Conservation (phyloP, 306 rosid genomes). For the Pterocarpus santalinus region DNA sequence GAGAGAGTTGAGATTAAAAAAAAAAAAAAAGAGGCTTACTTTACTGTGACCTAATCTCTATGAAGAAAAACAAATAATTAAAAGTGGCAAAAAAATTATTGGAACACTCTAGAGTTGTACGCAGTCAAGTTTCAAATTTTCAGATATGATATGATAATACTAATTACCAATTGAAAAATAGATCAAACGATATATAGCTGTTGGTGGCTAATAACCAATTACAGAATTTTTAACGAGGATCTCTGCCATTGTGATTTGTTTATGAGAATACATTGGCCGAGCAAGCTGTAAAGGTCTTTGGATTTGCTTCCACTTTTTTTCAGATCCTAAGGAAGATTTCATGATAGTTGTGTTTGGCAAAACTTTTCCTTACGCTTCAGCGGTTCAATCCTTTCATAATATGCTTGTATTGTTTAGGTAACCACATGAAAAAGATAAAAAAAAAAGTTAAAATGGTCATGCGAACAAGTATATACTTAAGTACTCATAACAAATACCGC, state of each 20-base stretch:
- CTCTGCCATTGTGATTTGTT: background rate
- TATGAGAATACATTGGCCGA: background rate
- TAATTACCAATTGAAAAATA: background rate
- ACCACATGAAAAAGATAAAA: background rate
- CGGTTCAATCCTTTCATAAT: background rate
- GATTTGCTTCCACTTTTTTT: background rate
- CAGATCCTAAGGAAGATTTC: slow-evolving; percentile 1
- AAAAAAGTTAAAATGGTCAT: too few species aligned
- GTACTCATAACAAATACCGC: background rate
- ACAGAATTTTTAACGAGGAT: slow-evolving; percentile 6
- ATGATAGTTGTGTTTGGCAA: background rate
- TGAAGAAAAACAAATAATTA: background rate
- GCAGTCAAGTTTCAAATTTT: background rate
- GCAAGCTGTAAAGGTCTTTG: slow-evolving; percentile 42
- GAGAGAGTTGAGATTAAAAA: background rate
- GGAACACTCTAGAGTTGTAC: background rate
- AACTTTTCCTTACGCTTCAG: background rate
- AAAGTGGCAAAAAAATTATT: background rate
- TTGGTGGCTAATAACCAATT: background rate
- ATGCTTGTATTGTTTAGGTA: background rate
- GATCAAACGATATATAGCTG: background rate
- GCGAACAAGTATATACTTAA: too few species aligned
- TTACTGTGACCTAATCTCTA: background rate
- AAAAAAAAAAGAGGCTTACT: background rate
- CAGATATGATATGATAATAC: slow-evolving; percentile 14